Base-by-base conservation (phyloP, 2,329 filamentous ascomycete genomes). In the Ascosphaera pollenicola region DNA sequence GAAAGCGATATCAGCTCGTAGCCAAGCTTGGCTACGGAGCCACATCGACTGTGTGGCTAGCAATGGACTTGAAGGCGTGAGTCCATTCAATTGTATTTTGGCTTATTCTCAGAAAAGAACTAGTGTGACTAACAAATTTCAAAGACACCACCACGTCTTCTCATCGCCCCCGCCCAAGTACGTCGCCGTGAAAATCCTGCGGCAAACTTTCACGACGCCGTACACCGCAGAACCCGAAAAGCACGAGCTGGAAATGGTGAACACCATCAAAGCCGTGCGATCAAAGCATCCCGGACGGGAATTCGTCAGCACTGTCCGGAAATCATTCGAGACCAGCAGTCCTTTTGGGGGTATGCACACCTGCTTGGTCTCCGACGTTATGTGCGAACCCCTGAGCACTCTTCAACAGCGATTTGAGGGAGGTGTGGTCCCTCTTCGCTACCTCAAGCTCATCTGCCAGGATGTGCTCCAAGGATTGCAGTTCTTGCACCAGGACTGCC, bases 401-500 rank as follows among this genome's bases (percentile, higher is more conserved):
- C 54, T 51, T 26, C 43, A 47, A 36, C 30, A 46, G 32, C 48
- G 51, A 40, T 55, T 45, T 15, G 37, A 41, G 4, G 46, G 41
- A 6, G 36, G 41, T 16, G 46, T 47, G n/a, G 51, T 59, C 13
- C 52, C 49, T 8, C 43, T 47, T 11, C 46, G 46, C 36, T 43
- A 55, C 16, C 45, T 58, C 11, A 58, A 56, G 41, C 44, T 51
- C 26, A 42, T 54, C n/a, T 37, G 59, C 17, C 50, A 52, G 36
- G 49, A 53, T 37, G 50, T 62, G 8, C 53, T 63, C 3, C 45
- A 56, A 37, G 56, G 49, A 13, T 54, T 64, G 3, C 54, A 61
- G 39, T 63, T 60, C 45, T 50, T 64, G 13, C 59, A 64, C 44
- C 47, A 55, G 2, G 52, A 61, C 39, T 61, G 58, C 40, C 52